A percentile compares a stretch with the other conserved stretches of the same genome.
These are phyloP conservation scores for Trichoderma sp. DNA, from an alignment of 2,329 filamentous ascomycete genomes.

Conservation along the genomic window DNA sequence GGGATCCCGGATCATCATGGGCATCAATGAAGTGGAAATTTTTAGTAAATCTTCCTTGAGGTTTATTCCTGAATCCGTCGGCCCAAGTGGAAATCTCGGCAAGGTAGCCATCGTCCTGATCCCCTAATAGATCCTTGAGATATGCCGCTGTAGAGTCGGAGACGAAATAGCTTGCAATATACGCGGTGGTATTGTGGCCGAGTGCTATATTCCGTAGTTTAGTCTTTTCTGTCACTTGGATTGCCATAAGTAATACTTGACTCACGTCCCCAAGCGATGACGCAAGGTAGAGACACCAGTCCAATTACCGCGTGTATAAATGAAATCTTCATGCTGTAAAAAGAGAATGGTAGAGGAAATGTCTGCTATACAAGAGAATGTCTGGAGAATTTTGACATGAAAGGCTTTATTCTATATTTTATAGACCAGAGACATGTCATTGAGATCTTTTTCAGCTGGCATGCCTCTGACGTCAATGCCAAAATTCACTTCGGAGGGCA, in stretches of 20 bases:
- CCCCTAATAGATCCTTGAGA: not conserved
- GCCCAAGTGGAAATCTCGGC: not conserved
- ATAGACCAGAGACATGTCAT: not conserved
- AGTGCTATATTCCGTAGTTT: not conserved
- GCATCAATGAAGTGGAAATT: not conserved
- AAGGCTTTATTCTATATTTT: not conserved
- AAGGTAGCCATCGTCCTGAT: not conserved
- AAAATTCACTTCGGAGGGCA: not conserved
- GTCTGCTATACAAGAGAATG: not conserved
- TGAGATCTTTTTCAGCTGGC: not conserved
- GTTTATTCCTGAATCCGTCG: not conserved
- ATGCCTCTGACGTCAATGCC: not conserved
- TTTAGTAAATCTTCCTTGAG: not conserved
- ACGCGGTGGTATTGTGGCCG: not conserved
- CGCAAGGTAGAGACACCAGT: not conserved
- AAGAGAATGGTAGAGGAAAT: rapidly evolving
- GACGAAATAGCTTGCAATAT: not conserved
- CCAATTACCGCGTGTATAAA: not conserved
- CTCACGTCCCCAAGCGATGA: not conserved
- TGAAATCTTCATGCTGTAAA: not conserved
- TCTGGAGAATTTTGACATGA: not conserved
- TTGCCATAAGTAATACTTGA: not conserved
- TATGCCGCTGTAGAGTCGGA: not conserved
- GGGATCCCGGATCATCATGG: not conserved
- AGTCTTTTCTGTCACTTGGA: not conserved